Evolutionary conservation across 225 moss, liverwort and hornwort species (phyloP), one percentile per base, ranked within the genome.

Genomic region (Polytrichum commune): DNA sequence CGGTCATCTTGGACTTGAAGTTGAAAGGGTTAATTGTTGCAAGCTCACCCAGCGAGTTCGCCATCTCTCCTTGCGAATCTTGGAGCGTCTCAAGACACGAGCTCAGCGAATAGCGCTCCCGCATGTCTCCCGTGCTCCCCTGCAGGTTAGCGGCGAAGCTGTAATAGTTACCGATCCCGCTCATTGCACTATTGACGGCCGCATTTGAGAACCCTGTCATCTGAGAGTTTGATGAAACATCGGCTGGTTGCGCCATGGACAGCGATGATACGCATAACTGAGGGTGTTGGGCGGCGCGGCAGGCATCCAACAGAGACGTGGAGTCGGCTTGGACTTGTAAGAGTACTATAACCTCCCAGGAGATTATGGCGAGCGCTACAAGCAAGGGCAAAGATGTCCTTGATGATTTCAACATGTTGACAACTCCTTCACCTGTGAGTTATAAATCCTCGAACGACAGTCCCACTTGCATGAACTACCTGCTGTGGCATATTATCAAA

Each of bases 61-160:
- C 16, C 29, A 74, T 55, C 29, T 74, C 55, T 3, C 10, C 73
- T 66, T 74, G 73, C 2, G 73, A 74, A 58, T 65, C 23, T 54
- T 66, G 65, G 9, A 74, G 73, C 22, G 65, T 54, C 58, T 65
- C 65, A 16, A 74, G 66, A 33, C 73, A 74, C 27, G 73, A 66
- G n/a, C 29, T 58, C 29, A 65, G 20, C 23, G 73, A 30, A 19
- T 24, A 32, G 20, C 53, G 66, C 19, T 65, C 73, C n/a, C 20
- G 29, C 13, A 9, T 20, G 19, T 29, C 65, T 5, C 4, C 19
- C 28, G 65, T 56, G 9, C n/a, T 60, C 32, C 57, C 66, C 56
- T 74, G 73, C 16, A 74, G 56, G 24, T 8, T 65, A 25, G 66
- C 7, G 20, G 73, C 30, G 65, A 65, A 74, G 27, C 7, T 74